Evolutionary conservation across 345 rosid genomes (phyloP).

Genomic region (Rhodomyrtus tomentosa): DNA sequence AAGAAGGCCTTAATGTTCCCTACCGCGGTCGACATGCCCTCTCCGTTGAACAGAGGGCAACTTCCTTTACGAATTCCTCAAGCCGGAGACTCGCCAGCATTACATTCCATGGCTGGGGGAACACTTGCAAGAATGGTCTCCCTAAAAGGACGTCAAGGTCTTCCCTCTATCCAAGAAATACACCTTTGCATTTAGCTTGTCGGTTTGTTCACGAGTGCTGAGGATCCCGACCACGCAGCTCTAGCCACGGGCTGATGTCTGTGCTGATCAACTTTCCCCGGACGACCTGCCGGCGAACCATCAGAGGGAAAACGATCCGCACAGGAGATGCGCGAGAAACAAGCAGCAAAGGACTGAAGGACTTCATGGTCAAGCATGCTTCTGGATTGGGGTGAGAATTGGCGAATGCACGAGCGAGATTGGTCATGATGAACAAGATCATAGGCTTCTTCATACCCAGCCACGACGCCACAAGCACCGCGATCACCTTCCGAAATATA

Average conservation of each 20-base stretch:
- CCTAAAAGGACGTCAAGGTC: slow-evolving; percentile 7
- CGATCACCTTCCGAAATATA: slow-evolving; percentile 14
- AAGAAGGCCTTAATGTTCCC: slow-evolving; percentile 11
- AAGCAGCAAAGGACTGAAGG: neutral
- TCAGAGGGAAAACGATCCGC: slow-evolving; percentile 10
- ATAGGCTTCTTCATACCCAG: slow-evolving; percentile 14
- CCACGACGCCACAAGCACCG: slow-evolving; percentile 14
- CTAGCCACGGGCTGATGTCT: slow-evolving; percentile 7
- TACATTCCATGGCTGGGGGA: slow-evolving; percentile 18
- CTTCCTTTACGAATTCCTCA: slow-evolving; percentile 11
- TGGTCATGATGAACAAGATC: slow-evolving; percentile 14
- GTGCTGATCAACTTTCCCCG: slow-evolving; percentile 22
- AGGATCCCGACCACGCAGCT: neutral
- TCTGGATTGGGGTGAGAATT: neutral
- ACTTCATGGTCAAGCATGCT: slow-evolving; percentile 4
- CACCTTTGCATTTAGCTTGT: slow-evolving; percentile 18
- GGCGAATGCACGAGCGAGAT: neutral
- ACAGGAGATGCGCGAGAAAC: neutral
- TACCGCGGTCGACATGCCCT: neutral
- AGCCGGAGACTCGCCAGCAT: slow-evolving; percentile 12
- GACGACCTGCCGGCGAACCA: slow-evolving; percentile 6
- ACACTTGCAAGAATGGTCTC: slow-evolving; percentile 12
- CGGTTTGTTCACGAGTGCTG: slow-evolving; percentile 14
- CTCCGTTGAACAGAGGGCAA: slow-evolving; percentile 1
- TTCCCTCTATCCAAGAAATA: slow-evolving; percentile 17